phyloP scores from a whole-genome alignment of 139 green algal genomes.

The Eudorina sp. region DNA sequence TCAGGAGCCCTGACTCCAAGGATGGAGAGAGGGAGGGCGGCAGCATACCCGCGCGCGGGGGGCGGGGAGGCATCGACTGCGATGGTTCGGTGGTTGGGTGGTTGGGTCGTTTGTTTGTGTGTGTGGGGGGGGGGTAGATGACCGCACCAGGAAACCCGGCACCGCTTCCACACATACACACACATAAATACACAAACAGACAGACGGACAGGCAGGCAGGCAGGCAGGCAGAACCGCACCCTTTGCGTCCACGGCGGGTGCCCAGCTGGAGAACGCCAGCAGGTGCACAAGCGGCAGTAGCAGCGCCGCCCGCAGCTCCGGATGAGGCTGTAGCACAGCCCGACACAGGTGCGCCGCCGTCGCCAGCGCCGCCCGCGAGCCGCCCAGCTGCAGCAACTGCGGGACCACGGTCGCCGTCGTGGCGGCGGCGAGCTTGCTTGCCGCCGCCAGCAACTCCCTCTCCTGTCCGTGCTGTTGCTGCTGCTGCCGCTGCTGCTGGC shows the following conservation, averaged over 20 bases:
- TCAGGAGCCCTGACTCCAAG: constrained; percentile 15
- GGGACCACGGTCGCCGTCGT: not conserved
- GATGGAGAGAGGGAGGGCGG: too few relatives aligned
- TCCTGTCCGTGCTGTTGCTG: not conserved
- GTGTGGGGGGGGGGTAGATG: too few relatives aligned
- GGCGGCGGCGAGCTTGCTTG: not conserved
- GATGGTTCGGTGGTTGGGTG: too few relatives aligned
- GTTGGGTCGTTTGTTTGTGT: too few relatives aligned
- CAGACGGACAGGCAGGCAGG: too few relatives aligned
- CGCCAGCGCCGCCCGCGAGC: constrained; percentile 41
- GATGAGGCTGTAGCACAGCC: constrained; percentile 1
- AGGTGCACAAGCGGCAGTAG: constrained; percentile 51
- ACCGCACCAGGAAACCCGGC: too few relatives aligned
- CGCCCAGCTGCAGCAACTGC: constrained; percentile 29
- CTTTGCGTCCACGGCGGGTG: not conserved
- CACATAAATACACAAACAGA: too few relatives aligned
- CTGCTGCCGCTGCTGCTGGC: not conserved
- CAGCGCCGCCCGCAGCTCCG: not conserved
- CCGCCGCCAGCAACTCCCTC: constrained; percentile 7
- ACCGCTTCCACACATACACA: too few relatives aligned
- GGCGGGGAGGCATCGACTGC: too few relatives aligned
- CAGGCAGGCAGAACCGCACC: not conserved
- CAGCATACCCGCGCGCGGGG: too few relatives aligned
- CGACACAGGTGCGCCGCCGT: constrained; percentile 38
- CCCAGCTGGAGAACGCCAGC: constrained; percentile 54